phyloP scores from a whole-genome alignment of 192 early-diverging fungal species.

The Rhizophagus clarus region DNA sequence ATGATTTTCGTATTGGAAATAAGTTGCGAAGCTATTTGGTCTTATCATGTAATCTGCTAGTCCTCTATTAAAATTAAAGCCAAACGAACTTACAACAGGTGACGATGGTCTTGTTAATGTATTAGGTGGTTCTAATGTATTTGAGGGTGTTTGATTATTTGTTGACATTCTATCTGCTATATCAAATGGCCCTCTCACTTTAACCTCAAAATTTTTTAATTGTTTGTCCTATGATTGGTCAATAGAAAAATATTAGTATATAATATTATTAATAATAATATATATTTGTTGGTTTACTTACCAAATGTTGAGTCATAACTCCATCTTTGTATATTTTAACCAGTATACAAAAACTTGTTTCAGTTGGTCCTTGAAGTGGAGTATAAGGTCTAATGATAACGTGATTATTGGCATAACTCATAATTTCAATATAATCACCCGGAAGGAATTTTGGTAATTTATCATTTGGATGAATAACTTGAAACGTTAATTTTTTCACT shows the following conservation, averaged over 20 bases:
- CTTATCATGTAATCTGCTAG: neutral
- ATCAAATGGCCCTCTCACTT: slow-evolving; percentile 30
- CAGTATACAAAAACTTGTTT: slow-evolving; percentile 8
- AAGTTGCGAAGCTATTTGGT: neutral
- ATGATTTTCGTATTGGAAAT: neutral
- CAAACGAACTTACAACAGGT: neutral
- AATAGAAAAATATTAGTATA: neutral
- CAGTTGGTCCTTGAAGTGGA: slow-evolving; percentile 13
- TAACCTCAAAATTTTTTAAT: slow-evolving; percentile 21
- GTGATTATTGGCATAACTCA: slow-evolving; percentile 6
- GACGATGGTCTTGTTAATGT: neutral
- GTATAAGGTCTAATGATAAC: slow-evolving; percentile 25
- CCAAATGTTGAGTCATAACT: slow-evolving; percentile 27
- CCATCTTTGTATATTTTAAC: slow-evolving; percentile 31
- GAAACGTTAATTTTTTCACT: slow-evolving; percentile 25
- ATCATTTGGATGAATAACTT: neutral
- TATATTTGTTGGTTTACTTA: neutral
- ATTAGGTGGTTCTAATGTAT: neutral
- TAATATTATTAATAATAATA: too few relatives aligned
- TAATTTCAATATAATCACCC: slow-evolving; percentile 29
- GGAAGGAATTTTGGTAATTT: slow-evolving; percentile 25
- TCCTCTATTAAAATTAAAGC: too few relatives aligned
- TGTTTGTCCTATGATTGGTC: slow-evolving; percentile 30
- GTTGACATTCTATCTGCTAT: slow-evolving; percentile 4
- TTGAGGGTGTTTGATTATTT: neutral